These are phyloP conservation scores for Hypoxylon fragiforme DNA, from an alignment of 495 filamentous ascomycete species.

Conservation along the genomic window DNA sequence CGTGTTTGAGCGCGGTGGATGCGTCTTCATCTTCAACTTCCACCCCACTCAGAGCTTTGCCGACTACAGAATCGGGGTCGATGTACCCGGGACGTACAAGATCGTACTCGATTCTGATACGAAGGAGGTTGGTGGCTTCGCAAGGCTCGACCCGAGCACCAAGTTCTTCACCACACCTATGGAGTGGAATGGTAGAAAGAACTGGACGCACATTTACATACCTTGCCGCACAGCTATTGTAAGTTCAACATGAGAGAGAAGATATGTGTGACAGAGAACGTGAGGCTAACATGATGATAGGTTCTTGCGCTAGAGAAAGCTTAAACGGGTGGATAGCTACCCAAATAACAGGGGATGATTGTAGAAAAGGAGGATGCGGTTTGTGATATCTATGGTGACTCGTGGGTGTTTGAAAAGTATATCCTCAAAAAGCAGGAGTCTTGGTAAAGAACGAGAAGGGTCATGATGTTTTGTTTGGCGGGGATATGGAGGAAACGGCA, in stretches of 20 bases:
- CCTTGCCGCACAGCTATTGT: slow-evolving; percentile 85
- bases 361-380: neutral
- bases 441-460: slow-evolving; percentile 1
- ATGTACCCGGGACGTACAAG: slow-evolving; percentile 80
- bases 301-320: slow-evolving; percentile 30
- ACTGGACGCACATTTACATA: slow-evolving; percentile 91
- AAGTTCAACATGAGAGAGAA: slow-evolving; percentile 43
- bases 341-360: neutral
- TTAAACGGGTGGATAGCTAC: neutral
- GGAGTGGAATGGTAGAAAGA: slow-evolving; percentile 83
- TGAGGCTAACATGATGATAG: slow-evolving; percentile 23
- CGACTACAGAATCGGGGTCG: slow-evolving; percentile 90
- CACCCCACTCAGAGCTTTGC: slow-evolving; percentile 83
- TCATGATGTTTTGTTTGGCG: neutral
- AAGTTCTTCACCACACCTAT: slow-evolving; percentile 90
- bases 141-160: slow-evolving; percentile 72
- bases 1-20: slow-evolving; percentile 88
- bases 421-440: too few species aligned
- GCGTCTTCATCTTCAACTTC: slow-evolving; percentile 97
- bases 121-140: slow-evolving; percentile 76
- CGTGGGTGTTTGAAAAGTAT: slow-evolving; percentile 2
- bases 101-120: slow-evolving; percentile 85
- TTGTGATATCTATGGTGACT: neutral
- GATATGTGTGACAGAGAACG: neutral
- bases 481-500: too few species aligned